A percentile compares a stretch with the other conserved stretches of the same genome.
These are phyloP conservation scores for Starmerella bombicola DNA, from an alignment of 805 yeast species.

Conservation along the genomic window DNA sequence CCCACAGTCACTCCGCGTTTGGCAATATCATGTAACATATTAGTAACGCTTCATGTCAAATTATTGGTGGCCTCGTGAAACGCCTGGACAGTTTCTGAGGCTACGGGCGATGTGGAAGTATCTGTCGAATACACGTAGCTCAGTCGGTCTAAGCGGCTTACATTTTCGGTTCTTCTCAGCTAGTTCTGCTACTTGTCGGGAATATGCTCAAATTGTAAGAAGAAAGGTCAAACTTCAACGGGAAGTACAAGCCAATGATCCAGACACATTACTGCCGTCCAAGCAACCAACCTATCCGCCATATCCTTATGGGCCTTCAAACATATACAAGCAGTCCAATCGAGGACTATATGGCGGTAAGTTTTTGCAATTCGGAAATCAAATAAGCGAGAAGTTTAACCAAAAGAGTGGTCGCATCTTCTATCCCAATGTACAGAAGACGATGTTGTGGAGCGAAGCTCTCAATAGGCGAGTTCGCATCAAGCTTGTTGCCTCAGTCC, in stretches of 20 bases:
- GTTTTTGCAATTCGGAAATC: constrained; percentile 62
- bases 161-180: constrained; percentile 1
- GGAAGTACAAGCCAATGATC: constrained; percentile 41
- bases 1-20: too few species aligned
- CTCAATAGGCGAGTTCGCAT: constrained; percentile 45
- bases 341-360: constrained; percentile 86
- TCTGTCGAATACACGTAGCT: too few species aligned
- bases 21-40: too few species aligned
- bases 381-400: constrained; percentile 64
- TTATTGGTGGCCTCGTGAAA: too few species aligned
- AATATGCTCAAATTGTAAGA: constrained; percentile 24
- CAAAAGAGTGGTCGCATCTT: constrained; percentile 55
- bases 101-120: too few species aligned
- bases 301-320: constrained; percentile 69
- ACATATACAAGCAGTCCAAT: constrained; percentile 69
- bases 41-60: too few species aligned
- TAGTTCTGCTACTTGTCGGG: constrained; percentile 7
- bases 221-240: constrained; percentile 22
- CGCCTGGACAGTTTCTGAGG: too few species aligned
- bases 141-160: too few species aligned
- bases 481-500: constrained; percentile 63
- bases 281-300: constrained; percentile 40
- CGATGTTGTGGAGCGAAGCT: constrained; percentile 74
- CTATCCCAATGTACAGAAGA: constrained; percentile 66
- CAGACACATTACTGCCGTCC: constrained; percentile 30